Conservation (phyloP, 805 yeast genomes). For the Maudiozyma pseudohumilis region DNA sequence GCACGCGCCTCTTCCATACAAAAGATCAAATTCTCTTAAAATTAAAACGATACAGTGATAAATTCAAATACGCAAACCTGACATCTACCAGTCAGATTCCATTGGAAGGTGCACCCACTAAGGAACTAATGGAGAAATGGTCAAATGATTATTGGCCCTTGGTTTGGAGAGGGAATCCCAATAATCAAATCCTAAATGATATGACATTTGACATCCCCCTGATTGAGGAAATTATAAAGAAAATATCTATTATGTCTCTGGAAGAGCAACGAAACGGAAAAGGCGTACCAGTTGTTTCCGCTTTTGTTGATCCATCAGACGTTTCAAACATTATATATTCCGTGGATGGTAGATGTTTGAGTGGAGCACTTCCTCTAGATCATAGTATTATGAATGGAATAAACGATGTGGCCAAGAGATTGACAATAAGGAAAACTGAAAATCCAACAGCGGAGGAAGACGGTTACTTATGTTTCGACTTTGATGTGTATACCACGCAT, state of each 20-base stretch:
- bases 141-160: conserved; percentile 70
- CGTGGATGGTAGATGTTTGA: conserved; percentile 32
- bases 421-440: conserved; percentile 28
- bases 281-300: conserved; percentile 42
- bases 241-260: conserved; percentile 20
- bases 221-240: conserved; percentile 30
- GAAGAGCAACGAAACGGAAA: conserved; percentile 10
- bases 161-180: conserved; percentile 89
- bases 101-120: conserved; percentile 52
- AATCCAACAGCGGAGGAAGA: conserved; percentile 3
- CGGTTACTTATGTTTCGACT: conserved; percentile 62
- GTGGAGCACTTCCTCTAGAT: conserved; percentile 39
- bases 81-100: conserved; percentile 38
- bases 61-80: conserved; percentile 16
- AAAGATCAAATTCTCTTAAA: conserved; percentile 17
- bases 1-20: conserved; percentile 28
- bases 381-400: conserved; percentile 76
- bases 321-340: conserved; percentile 30
- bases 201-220: conserved; percentile 38
- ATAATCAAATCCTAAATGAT: conserved; percentile 56
- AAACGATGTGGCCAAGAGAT: conserved; percentile 43
- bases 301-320: conserved; percentile 51
- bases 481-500: conserved; percentile 78
- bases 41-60: conserved; percentile 6
- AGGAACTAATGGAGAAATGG: conserved; percentile 61